Evolutionary conservation across 306 rosid genomes (phyloP).

Genomic region (Malus sieversii): DNA sequence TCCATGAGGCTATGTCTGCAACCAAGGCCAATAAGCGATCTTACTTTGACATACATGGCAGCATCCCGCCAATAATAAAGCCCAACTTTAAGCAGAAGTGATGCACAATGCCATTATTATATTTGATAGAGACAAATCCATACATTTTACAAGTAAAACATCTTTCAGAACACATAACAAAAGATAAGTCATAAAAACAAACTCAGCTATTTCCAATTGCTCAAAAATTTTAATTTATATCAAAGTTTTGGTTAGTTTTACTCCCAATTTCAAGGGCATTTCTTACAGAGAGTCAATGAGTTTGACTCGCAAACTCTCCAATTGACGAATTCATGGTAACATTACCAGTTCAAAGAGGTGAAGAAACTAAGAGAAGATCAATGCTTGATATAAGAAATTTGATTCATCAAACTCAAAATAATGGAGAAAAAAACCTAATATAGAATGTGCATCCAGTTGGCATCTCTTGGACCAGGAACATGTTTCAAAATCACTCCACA

Average conservation of each 20-base stretch:
- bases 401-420: neutral
- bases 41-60: neutral
- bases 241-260: neutral
- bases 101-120: neutral
- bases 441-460: constrained; percentile 92
- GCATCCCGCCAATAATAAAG: neutral
- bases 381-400: neutral
- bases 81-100: neutral
- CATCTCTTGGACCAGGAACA: constrained; percentile 63
- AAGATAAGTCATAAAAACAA: neutral
- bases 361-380: neutral
- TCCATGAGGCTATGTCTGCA: neutral
- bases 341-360: neutral
- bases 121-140: neutral
- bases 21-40: neutral
- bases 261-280: neutral
- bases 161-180: neutral
- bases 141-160: neutral
- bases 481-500: no score
- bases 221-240: neutral
- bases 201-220: neutral
- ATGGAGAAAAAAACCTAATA: constrained; percentile 53
- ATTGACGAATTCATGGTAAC: neutral
- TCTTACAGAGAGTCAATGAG: neutral
- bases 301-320: neutral